Percentiles rank a stretch among this genome's conserved stretches.
Evolutionary conservation across 2,329 filamentous ascomycete genomes (phyloP).

Genomic region (Claviceps citrina): DNA sequence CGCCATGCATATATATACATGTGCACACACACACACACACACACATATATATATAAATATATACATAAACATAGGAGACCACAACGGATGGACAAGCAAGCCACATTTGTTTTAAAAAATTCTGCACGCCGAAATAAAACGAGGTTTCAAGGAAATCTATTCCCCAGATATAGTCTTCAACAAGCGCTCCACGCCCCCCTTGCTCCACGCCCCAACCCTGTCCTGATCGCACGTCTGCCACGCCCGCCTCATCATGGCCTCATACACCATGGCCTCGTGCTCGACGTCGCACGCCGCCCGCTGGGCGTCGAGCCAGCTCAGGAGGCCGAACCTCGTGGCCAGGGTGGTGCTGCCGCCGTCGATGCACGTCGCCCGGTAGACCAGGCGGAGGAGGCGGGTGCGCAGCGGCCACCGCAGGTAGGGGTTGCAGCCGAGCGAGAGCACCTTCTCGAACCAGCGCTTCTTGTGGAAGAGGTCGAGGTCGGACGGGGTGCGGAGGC

Average conservation of each 20-base stretch:
- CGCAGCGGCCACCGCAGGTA: constrained; percentile 44
- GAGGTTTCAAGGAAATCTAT: background rate
- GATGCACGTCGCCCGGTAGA: constrained; percentile 53
- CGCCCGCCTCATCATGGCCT: constrained; percentile 39
- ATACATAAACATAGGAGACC: no score
- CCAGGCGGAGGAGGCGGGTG: constrained; percentile 42
- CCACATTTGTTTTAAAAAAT: no score
- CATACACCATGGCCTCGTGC: constrained; percentile 34
- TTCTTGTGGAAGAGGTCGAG: constrained; percentile 44
- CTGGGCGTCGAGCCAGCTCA: constrained; percentile 59
- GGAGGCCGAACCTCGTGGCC: constrained; percentile 56
- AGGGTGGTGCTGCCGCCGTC: constrained; percentile 65
- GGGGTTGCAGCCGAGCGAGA: constrained; percentile 53
- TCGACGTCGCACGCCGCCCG: constrained; percentile 25
- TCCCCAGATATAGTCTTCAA: background rate
- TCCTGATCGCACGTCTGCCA: constrained; percentile 51
- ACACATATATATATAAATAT: no score
- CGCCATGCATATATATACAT: no score
- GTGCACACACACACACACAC: no score
- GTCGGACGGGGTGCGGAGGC: constrained; percentile 43
- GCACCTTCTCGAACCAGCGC: constrained; percentile 59
- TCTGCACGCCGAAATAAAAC: no score
- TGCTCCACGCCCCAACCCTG: constrained; percentile 53
- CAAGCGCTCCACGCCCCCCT: constrained; percentile 25
- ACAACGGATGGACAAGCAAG: no score